A percentile compares a stretch with the other conserved stretches of the same genome.
Conservation (phyloP, 2,329 filamentous ascomycete genomes). For the Diaporthe australafricana region DNA sequence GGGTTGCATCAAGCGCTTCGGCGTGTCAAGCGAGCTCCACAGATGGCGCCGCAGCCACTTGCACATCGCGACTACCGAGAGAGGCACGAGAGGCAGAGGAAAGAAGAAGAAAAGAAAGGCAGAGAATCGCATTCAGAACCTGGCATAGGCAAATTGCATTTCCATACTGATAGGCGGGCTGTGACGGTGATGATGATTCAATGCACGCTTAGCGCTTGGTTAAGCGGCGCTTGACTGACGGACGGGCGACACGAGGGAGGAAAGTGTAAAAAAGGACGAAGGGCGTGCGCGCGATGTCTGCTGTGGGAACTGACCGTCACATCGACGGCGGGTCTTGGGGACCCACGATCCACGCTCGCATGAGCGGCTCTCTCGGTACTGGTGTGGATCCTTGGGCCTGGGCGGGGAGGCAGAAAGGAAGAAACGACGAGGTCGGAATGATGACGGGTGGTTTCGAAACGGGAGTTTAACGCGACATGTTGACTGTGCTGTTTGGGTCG, state of each 20-base stretch:
- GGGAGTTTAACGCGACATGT: background rate
- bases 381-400: conserved; percentile 12
- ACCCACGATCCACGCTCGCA: conserved; percentile 3
- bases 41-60: background rate
- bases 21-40: background rate
- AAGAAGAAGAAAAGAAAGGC: too few species aligned
- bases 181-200: background rate
- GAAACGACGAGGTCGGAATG: background rate
- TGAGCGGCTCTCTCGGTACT: conserved; percentile 20
- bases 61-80: background rate
- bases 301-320: conserved; percentile 12
- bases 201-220: background rate
- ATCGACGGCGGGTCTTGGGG: background rate
- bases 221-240: conserved; percentile 8
- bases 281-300: background rate
- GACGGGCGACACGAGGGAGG: background rate
- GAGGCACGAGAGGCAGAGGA: background rate
- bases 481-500: background rate
- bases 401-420: background rate
- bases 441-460: background rate
- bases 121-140: background rate
- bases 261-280: conserved; percentile 28
- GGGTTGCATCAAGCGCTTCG: background rate
- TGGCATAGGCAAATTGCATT: background rate
- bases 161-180: background rate